These are phyloP conservation scores for Leccinellum rugosiceps DNA, from an alignment of 768 basidiomycete species.

Conservation along the genomic window DNA sequence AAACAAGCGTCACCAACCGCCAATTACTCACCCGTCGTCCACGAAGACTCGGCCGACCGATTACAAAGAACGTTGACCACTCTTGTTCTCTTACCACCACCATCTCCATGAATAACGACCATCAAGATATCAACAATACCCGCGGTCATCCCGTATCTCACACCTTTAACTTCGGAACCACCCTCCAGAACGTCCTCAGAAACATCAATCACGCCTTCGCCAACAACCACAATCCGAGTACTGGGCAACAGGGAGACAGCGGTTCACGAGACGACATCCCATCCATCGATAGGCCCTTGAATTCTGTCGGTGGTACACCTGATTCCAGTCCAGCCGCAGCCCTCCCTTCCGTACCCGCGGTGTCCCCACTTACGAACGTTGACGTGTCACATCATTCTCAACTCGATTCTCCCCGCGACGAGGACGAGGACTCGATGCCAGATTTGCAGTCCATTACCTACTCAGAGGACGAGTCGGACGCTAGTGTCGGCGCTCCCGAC, in stretches of 20 bases:
- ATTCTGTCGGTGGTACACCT: not conserved
- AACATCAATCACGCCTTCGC: conserved; percentile 33
- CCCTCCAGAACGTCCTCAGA: conserved; percentile 29
- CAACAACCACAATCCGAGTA: not conserved
- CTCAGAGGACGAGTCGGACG: conserved; percentile 35
- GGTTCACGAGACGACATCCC: conserved; percentile 1
- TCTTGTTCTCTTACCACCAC: conserved; percentile 22
- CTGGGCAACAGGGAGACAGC: not conserved
- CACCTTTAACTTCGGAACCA: conserved; percentile 24
- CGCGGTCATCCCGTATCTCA: conserved; percentile 14
- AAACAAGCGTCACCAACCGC: conserved; percentile 17
- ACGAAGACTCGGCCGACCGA: not conserved
- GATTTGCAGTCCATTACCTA: conserved; percentile 38
- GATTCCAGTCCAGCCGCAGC: not conserved
- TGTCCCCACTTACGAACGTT: conserved; percentile 1
- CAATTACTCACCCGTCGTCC: not conserved
- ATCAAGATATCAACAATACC: conserved; percentile 6
- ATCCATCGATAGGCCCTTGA: conserved; percentile 1
- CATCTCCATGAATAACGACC: conserved; percentile 20
- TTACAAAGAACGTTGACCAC: conserved; percentile 7
- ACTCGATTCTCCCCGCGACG: conserved; percentile 13
- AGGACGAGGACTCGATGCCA: conserved; percentile 42
- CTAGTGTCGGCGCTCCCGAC: conserved; percentile 29
- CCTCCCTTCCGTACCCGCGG: conserved; percentile 1
- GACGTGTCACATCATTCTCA: conserved; percentile 8